Evolutionary conservation across 257 asterid species (phyloP).

Genomic region (Oldenlandia corymbosa): DNA sequence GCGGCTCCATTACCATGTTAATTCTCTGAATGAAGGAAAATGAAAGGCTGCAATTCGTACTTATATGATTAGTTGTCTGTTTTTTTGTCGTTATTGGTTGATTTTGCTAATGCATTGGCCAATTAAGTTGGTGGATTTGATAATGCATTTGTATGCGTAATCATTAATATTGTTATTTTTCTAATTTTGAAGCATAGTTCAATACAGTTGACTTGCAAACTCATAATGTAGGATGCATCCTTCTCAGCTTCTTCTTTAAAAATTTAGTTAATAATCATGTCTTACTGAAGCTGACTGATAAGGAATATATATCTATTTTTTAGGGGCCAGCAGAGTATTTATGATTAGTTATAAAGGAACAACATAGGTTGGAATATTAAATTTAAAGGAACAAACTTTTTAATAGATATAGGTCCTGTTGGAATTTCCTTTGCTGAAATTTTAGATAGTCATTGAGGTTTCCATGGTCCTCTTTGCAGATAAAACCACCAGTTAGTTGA

Average conservation of each 20-base stretch:
- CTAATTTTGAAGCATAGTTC: too few relatives aligned
- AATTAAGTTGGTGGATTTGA: background rate
- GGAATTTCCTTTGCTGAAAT: background rate
- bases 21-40: background rate
- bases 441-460: background rate
- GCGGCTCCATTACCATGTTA: background rate
- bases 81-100: background rate
- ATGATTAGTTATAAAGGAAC: too few relatives aligned
- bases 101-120: background rate
- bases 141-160: background rate
- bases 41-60: background rate
- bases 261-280: background rate
- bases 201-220: too few relatives aligned
- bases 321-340: too few relatives aligned
- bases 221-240: too few relatives aligned
- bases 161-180: too few relatives aligned
- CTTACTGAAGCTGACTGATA: background rate
- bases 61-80: background rate
- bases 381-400: too few relatives aligned
- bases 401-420: background rate
- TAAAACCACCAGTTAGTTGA: background rate
- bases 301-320: background rate
- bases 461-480: background rate
- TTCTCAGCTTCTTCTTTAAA: too few relatives aligned
- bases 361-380: too few relatives aligned